phyloP scores from a whole-genome alignment of 257 asterid genomes.

The Capsicum baccatum region DNA sequence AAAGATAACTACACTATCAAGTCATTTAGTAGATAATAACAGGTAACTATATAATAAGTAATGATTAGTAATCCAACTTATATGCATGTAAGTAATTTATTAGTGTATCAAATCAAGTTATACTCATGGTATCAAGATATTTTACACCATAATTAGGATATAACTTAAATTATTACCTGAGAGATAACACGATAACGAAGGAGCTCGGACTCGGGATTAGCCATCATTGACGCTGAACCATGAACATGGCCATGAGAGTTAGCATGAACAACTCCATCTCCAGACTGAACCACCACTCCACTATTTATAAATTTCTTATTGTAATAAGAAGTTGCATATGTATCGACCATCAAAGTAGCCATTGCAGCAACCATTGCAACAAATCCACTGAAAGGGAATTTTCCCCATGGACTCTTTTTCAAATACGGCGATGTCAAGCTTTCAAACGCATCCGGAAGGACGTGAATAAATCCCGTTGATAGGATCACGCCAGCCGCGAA shows the following conservation, averaged over 20 bases:
- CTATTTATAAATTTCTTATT: not conserved
- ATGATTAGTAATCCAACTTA: not conserved
- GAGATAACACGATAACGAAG: conserved; percentile 42
- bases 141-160: too few species aligned
- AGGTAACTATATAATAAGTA: not conserved
- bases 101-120: too few species aligned
- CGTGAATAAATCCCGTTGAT: conserved; percentile 39
- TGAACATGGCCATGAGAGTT: conserved; percentile 42
- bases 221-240: not conserved
- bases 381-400: conserved; percentile 40
- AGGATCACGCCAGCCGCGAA: conserved; percentile 42
- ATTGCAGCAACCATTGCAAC: conserved; percentile 41
- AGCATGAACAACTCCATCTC: conserved; percentile 21
- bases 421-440: conserved; percentile 31
- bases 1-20: not conserved
- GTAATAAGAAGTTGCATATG: conserved; percentile 33
- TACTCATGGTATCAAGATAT: too few species aligned
- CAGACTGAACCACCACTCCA: conserved; percentile 25
- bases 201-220: not conserved
- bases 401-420: conserved; percentile 34
- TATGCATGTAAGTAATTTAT: too few species aligned
- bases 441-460: conserved; percentile 37
- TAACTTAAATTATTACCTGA: conserved; percentile 8
- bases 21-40: not conserved
- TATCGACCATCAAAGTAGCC: conserved; percentile 37